These are phyloP conservation scores for Halophytophthora polymorphica DNA, from an alignment of 352 stramenopile species.

Conservation along the genomic window DNA sequence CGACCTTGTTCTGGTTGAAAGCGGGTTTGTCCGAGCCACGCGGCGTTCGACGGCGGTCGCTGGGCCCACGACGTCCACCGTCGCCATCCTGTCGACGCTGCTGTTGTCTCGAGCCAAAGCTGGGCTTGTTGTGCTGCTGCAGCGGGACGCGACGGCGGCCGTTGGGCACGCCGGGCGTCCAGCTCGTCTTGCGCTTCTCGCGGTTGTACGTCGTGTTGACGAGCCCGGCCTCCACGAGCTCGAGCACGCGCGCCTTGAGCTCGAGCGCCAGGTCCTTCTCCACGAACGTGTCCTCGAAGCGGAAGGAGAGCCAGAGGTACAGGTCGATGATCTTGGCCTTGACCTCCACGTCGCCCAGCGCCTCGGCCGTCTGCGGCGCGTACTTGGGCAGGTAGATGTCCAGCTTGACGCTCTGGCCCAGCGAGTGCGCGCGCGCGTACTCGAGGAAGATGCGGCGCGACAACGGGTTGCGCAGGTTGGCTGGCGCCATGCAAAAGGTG, in stretches of 20 bases:
- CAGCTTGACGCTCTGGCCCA: slow-evolving; percentile 71
- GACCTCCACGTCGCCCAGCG: slow-evolving; percentile 87
- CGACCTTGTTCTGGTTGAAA: no score
- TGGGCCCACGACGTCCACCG: no score
- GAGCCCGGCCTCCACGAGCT: slow-evolving; percentile 67
- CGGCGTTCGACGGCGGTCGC: no score
- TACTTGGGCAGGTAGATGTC: slow-evolving; percentile 75
- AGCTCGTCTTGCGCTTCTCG: slow-evolving; percentile 38
- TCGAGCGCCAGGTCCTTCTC: slow-evolving; percentile 65
- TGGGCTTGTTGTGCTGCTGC: no score
- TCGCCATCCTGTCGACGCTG: no score
- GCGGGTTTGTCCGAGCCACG: no score
- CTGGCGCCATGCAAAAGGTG: slow-evolving; percentile 89
- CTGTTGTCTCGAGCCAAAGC: no score
- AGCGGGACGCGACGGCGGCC: slow-evolving; percentile 1
- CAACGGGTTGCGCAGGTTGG: slow-evolving; percentile 72
- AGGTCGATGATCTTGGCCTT: slow-evolving; percentile 92
- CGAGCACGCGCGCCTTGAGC: slow-evolving; percentile 57
- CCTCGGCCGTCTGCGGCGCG: slow-evolving; percentile 72
- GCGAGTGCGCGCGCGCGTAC: slow-evolving; percentile 79
- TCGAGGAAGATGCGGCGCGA: slow-evolving; percentile 77
- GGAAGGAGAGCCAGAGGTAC: slow-evolving; percentile 93
- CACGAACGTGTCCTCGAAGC: slow-evolving; percentile 87
- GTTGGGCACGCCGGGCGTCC: slow-evolving; percentile 21
- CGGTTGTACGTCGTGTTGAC: slow-evolving; percentile 79